Conservation (phyloP, 164 flowering plant species). For the Chimonanthus salicifolius region DNA sequence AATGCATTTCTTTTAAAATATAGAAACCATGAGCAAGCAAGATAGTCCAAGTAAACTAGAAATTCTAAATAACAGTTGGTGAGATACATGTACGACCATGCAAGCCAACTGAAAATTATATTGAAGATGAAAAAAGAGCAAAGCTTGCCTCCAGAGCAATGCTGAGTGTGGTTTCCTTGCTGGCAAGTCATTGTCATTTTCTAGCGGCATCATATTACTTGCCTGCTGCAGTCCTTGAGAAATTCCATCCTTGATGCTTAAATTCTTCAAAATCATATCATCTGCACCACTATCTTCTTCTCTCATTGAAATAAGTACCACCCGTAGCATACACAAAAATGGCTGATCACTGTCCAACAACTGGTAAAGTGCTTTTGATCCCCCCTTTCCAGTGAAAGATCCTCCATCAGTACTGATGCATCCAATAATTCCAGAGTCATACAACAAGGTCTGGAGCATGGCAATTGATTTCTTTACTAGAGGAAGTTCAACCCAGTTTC, state of each 20-base stretch:
- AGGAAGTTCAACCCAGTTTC: constrained; percentile 95
- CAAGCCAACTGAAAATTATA: neutral
- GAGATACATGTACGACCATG: neutral
- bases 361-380: constrained; percentile 88
- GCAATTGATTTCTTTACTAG: constrained; percentile 80
- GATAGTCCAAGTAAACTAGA: neutral
- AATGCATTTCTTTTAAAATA: neutral
- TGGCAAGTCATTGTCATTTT: constrained; percentile 33
- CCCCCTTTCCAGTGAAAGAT: constrained; percentile 98
- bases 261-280: constrained; percentile 50
- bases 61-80: neutral
- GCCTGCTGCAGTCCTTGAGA: constrained; percentile 41
- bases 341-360: constrained; percentile 97
- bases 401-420: constrained; percentile 97
- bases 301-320: constrained; percentile 96
- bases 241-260: constrained; percentile 43
- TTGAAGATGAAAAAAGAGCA: neutral
- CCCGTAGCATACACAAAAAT: constrained; percentile 95
- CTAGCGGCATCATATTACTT: constrained; percentile 28
- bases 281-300: constrained; percentile 92
- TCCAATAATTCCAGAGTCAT: constrained; percentile 93
- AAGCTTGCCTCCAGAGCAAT: constrained; percentile 84
- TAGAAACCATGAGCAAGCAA: neutral
- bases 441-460: constrained; percentile 90
- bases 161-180: constrained; percentile 82